phyloP scores from a whole-genome alignment of 2,329 filamentous ascomycete species.

The Diaporthe ilicicola region DNA sequence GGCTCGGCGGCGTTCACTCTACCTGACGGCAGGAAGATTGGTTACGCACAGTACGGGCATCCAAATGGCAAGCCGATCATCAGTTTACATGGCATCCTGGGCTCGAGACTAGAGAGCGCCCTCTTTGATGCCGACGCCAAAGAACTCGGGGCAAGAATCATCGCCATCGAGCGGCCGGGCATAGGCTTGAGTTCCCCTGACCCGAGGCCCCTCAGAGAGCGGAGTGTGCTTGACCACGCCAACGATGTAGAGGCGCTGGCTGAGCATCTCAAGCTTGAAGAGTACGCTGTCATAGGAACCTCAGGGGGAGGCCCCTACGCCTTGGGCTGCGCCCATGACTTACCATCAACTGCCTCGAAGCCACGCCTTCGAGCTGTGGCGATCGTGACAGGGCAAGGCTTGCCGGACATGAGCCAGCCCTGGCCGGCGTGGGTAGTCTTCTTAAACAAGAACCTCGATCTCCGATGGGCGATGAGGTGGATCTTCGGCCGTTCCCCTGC shows the following conservation, averaged over 20 bases:
- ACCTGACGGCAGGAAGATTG: conserved; percentile 50
- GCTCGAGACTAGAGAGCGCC: conserved; percentile 48
- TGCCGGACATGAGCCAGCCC: conserved; percentile 17
- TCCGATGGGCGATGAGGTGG: conserved; percentile 24
- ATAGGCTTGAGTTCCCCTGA: conserved; percentile 50
- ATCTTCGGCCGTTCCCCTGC: conserved; percentile 4
- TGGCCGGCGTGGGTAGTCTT: conserved; percentile 7
- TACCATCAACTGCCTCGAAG: conserved; percentile 36
- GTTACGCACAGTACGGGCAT: conserved; percentile 50
- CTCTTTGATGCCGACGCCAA: conserved; percentile 40
- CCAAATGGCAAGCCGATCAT: conserved; percentile 44
- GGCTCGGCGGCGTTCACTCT: conserved; percentile 40
- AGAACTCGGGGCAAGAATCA: conserved; percentile 42
- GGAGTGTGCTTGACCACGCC: conserved; percentile 45
- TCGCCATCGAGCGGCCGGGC: conserved; percentile 52
- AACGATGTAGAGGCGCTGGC: conserved; percentile 45
- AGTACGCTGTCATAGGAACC: conserved; percentile 45
- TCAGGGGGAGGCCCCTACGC: conserved; percentile 49
- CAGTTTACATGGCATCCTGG: conserved; percentile 54
- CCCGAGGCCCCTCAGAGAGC: conserved; percentile 34
- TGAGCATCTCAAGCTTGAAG: conserved; percentile 35
- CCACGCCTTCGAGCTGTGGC: conserved; percentile 9
- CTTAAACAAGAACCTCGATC: conserved; percentile 9
- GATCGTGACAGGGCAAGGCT: conserved; percentile 10
- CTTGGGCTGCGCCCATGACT: conserved; percentile 44